phyloP scores from a whole-genome alignment of 768 basidiomycete genomes.

The Trametes cubensis region DNA sequence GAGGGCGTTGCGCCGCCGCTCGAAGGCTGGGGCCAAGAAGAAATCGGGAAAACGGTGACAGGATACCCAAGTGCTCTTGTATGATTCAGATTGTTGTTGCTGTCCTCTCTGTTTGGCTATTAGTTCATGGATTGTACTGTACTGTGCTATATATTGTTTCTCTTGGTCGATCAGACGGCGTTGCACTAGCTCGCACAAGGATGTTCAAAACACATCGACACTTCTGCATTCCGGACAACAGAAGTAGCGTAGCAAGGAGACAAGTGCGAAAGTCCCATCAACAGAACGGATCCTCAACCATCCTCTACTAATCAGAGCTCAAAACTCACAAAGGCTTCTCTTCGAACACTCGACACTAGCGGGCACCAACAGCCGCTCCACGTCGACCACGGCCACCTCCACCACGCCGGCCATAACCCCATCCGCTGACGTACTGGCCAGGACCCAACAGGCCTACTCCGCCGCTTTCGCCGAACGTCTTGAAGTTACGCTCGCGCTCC shows the following conservation, averaged over 20 bases:
- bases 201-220: neutral
- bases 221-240: slow-evolving; percentile 17
- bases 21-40: slow-evolving; percentile 14
- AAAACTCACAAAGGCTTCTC: neutral
- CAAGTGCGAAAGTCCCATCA: slow-evolving; percentile 7
- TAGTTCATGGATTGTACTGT: slow-evolving; percentile 14
- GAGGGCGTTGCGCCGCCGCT: slow-evolving; percentile 34
- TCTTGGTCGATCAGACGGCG: too few relatives aligned
- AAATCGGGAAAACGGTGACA: slow-evolving; percentile 2
- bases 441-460: slow-evolving; percentile 78
- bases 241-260: slow-evolving; percentile 10
- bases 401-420: slow-evolving; percentile 65
- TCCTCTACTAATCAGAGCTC: too few relatives aligned
- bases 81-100: neutral
- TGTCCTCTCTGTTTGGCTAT: neutral
- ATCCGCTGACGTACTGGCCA: slow-evolving; percentile 76
- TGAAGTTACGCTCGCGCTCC: slow-evolving; percentile 81
- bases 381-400: slow-evolving; percentile 44
- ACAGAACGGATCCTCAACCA: neutral
- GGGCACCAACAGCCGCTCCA: slow-evolving; percentile 29
- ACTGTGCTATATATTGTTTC: neutral
- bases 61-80: neutral
- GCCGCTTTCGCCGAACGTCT: slow-evolving; percentile 86
- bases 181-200: too few relatives aligned
- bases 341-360: neutral